These are phyloP conservation scores for Nyctanthes arbortristis DNA, from an alignment of 257 asterid genomes.

Conservation along the genomic window DNA sequence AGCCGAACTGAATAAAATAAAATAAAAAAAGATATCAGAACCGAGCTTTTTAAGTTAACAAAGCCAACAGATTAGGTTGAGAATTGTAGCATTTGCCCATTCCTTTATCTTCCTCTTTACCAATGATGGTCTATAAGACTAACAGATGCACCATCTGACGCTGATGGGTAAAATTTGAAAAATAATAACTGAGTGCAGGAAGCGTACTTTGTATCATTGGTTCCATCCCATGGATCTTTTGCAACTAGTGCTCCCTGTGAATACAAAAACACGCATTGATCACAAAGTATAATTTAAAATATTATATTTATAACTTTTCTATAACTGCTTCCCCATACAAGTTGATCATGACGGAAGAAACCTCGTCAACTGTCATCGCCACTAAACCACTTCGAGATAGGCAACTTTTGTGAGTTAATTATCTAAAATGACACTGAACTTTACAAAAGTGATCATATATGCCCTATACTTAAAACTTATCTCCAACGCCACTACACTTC, in stretches of 20 bases:
- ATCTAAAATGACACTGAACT: too few relatives aligned
- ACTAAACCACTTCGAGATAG: not conserved
- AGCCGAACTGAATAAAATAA: not conserved
- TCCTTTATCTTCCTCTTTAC: not conserved
- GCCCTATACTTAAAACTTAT: too few relatives aligned
- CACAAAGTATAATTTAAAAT: not conserved
- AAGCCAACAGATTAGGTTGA: not conserved
- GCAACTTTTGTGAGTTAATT: slow-evolving; percentile 1
- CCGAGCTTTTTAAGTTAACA: not conserved
- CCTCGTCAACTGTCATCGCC: not conserved
- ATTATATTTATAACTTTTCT: not conserved
- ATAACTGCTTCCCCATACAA: not conserved
- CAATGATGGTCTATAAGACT: not conserved
- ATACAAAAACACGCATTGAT: slow-evolving; percentile 9
- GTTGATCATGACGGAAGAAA: not conserved
- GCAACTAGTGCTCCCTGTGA: slow-evolving; percentile 95
- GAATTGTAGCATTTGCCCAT: not conserved
- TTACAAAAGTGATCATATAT: too few relatives aligned
- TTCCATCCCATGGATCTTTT: slow-evolving; percentile 99
- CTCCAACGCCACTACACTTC: too few relatives aligned
- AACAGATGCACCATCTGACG: slow-evolving; percentile 10
- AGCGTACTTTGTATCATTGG: slow-evolving; percentile 68
- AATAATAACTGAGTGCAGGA: slow-evolving; percentile 2
- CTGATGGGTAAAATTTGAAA: too few relatives aligned
- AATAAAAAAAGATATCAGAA: not conserved